Base-by-base conservation (phyloP, 331 rosid species). In the Erythrophleum ivorense region DNA sequence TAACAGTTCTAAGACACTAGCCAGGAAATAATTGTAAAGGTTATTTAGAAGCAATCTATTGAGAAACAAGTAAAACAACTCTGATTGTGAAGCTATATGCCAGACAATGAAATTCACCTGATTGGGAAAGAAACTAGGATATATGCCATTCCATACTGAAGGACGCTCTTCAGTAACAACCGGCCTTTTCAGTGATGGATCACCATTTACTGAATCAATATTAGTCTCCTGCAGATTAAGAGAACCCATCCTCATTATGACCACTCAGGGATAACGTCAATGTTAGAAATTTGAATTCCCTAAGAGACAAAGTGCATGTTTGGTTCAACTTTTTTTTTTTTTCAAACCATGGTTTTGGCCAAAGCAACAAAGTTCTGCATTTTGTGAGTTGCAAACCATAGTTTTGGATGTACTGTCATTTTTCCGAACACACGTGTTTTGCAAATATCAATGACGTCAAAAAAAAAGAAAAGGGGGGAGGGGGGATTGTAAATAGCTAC, bases 181-280 rank as follows among this genome's bases (percentile, higher is more conserved):
- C 19, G 83, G 85, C 78, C 94, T 91, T 81, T 88, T 94, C 85
- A 86, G 71, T 77, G 97, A 82, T 12, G 90, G 90, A 87, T 82
- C 86, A 52, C 87, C 73, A 81, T 78, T 80, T 71, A 78, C 83
- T 80, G 91, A 87, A 85, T 76, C 80, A 55, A 60, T 73, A 74
- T 82, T 80, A 79, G 65, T 88, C 87, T 88, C 98, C 88, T 96
- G 91, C 82, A 84, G 75, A 76, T 71, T 40, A 88, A 71, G 57
- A 80, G 71, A 65, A 81, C 18, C 69, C 80, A 70, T 11, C 75
- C 55, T 13, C 9, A 19, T 78, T 58, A 69, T 79, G 41, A 79
- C 53, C 52, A 59, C 63, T 54, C 57, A 19, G 48, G 70, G 75
- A 43, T 59, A 78, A 7, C 58, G 13, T 66, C 73, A 80, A 71